phyloP scores from a whole-genome alignment of 768 basidiomycete genomes.

The Neoboletus subvelutipes region DNA sequence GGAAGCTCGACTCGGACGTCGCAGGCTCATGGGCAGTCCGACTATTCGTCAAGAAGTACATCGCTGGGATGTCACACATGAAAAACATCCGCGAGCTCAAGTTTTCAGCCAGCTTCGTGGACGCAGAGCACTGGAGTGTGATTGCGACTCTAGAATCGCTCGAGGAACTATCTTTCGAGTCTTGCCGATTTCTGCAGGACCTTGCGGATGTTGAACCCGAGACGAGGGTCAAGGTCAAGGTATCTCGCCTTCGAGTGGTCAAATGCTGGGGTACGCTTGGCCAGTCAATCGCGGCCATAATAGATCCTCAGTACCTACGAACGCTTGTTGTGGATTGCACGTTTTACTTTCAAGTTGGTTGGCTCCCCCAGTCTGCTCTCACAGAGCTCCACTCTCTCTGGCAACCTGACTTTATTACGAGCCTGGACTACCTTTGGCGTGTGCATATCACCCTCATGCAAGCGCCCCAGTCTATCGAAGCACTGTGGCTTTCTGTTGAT shows the following conservation, averaged over 20 bases:
- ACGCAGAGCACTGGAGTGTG: conserved; percentile 12
- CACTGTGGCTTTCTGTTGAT: neutral
- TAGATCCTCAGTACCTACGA: neutral
- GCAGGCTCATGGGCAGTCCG: no score
- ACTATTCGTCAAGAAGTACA: no score
- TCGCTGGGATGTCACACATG: conserved; percentile 17
- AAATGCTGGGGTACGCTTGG: accelerated
- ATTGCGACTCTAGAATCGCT: conserved; percentile 15
- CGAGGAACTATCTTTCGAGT: conserved; percentile 14
- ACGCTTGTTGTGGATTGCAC: no score
- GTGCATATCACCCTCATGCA: neutral
- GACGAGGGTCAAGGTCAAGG: conserved; percentile 1
- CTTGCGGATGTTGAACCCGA: neutral
- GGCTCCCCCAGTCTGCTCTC: neutral
- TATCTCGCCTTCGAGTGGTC: conserved; percentile 4
- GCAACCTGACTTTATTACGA: no score
- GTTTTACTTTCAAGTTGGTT: neutral
- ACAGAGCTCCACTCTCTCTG: no score
- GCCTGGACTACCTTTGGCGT: no score
- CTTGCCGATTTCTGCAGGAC: neutral
- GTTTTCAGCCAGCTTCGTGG: conserved; percentile 12
- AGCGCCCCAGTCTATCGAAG: neutral
- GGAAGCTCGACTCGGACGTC: neutral
- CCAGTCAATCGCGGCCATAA: neutral
- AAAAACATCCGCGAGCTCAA: conserved; percentile 12